These are phyloP conservation scores for Hibiscus mutabilis DNA, from an alignment of 345 rosid genomes.

Conservation along the genomic window DNA sequence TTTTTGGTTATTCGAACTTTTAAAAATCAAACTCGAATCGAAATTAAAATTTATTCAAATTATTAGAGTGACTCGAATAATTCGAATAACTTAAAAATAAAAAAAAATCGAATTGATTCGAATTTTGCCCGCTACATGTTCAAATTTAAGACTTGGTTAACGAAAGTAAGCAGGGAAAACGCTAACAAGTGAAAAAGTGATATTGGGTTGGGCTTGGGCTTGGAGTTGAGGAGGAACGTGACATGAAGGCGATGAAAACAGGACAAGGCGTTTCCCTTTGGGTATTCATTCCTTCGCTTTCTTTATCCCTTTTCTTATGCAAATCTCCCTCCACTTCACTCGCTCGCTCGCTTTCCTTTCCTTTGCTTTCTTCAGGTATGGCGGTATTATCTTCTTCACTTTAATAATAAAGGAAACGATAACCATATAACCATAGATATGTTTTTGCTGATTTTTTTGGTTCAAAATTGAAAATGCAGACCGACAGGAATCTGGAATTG, in stretches of 20 bases:
- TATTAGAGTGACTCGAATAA: no score
- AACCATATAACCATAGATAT: not conserved
- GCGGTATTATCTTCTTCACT: not conserved
- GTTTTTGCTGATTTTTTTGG: not conserved
- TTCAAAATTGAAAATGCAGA: not conserved
- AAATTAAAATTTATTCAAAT: no score
- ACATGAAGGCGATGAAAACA: not conserved
- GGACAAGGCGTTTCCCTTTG: not conserved
- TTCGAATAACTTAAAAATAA: no score
- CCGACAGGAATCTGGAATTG: not conserved
- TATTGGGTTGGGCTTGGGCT: not conserved
- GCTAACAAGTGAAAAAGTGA: no score
- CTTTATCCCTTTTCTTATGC: constrained; percentile 1
- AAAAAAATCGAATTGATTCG: no score
- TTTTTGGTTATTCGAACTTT: no score
- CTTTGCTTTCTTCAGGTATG: not conserved
- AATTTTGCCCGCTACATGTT: no score
- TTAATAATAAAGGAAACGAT: not conserved
- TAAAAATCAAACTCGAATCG: no score
- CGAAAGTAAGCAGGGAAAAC: no score
- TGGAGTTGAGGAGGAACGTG: not conserved
- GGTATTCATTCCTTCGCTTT: not conserved
- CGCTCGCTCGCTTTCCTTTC: not conserved
- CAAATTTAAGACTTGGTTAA: no score
- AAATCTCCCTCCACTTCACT: not conserved